phyloP scores from a whole-genome alignment of 352 stramenopile genomes.

The Globisporangium nunn region DNA sequence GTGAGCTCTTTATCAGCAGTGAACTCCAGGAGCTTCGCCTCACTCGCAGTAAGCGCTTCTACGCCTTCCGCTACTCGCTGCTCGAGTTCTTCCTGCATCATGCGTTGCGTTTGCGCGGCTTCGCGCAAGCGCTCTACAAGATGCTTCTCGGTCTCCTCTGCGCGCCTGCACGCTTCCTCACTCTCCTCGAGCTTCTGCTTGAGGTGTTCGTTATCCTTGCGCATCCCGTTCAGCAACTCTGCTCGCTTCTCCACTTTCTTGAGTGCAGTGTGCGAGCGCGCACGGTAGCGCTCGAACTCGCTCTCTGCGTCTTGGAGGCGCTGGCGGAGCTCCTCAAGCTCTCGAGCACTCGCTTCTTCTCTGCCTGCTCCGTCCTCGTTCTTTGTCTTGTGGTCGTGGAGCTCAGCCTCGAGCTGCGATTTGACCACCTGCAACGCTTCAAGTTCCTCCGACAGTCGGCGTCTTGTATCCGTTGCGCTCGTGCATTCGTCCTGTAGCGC shows the following conservation, averaged over 20 bases:
- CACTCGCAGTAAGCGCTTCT: conserved; percentile 13
- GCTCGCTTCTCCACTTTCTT: conserved; percentile 81
- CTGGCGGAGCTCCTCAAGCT: conserved; percentile 20
- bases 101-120: conserved; percentile 17
- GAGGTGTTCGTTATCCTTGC: conserved; percentile 59
- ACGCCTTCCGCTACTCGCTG: conserved; percentile 24
- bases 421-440: neutral
- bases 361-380: conserved; percentile 12
- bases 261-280: conserved; percentile 54
- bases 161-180: conserved; percentile 8
- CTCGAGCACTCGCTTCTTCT: conserved; percentile 17
- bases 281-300: conserved; percentile 68
- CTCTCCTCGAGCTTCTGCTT: conserved; percentile 19
- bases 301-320: conserved; percentile 27
- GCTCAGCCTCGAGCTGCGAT: neutral
- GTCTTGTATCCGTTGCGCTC: neutral
- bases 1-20: conserved; percentile 16
- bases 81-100: conserved; percentile 31
- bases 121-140: conserved; percentile 21
- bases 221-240: conserved; percentile 74
- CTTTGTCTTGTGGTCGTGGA: neutral
- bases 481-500: neutral
- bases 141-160: conserved; percentile 14
- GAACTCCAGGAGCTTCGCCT: conserved; percentile 17
- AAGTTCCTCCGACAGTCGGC: neutral